Base-by-base conservation (phyloP, 2,329 filamentous ascomycete species). In the Phialemoniopsis sp. region DNA sequence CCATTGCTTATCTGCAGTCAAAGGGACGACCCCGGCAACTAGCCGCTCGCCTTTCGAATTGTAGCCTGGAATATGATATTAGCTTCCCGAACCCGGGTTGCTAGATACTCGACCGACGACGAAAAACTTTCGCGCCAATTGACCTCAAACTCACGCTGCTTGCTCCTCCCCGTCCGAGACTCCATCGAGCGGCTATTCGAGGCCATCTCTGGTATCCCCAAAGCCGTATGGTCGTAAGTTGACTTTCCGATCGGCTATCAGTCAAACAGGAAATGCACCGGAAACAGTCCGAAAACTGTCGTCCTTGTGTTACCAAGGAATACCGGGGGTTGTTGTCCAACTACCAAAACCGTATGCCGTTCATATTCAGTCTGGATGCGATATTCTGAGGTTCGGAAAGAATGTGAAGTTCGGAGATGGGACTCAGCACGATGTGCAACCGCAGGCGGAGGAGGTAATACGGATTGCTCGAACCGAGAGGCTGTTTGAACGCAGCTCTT, bases 1-100 rank as follows among this genome's bases (percentile, higher is more conserved):
- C 62, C 87, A 85, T 54, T 82, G 83, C 63, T 88, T 91, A 68
- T 95, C 90, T 54, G 76, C 66, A 40, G 88, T 93, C 49, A 97
- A 73, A 48, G 93, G 89, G 35, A 98, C 93, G 42, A 97, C 83
- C 52, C 93, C 93, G 45, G 93, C 91, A 53, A 98, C 93, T 46
- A 97, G 82, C 50, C 93, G 85, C 68, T 97, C 91, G 68, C 91
- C 91, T 62, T 89, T 86, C 44, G 86, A 70, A 57, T 88, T 90
- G 68, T 97, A 98, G 58, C 90, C 93, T 97, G 66, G 40, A 55
- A 41, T 52, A 58, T 44, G 57, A 37, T 53, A 55, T 39, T 47
- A 60, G 67, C 57, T 68, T 63, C 62, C 55, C 45, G 55, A 57
- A 26, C 21, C 21, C 6, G 21, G 21, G 21, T 26, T 6, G 21